A percentile compares a stretch with the other conserved stretches of the same genome.
Conservation (phyloP, 345 rosid genomes). For the Citrus glauca region DNA sequence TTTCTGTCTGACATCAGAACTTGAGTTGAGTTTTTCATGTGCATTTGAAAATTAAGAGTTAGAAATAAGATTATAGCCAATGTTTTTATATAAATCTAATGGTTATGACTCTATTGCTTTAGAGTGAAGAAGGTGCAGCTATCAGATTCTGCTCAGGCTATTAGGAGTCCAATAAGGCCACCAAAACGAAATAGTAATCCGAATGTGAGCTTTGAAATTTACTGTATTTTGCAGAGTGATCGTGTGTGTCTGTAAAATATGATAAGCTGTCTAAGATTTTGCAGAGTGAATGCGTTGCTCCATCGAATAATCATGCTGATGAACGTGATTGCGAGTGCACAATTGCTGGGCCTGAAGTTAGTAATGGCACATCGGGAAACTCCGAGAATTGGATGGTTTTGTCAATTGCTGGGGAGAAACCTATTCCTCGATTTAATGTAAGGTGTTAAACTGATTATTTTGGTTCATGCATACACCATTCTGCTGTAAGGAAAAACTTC, state of each 20-base stretch:
- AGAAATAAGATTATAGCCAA: neutral
- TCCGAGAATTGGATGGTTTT: constrained; percentile 86
- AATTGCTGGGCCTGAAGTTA: constrained; percentile 39
- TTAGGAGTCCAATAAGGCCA: constrained; percentile 72
- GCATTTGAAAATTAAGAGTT: neutral
- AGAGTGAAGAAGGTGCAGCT: constrained; percentile 98
- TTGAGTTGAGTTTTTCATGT: neutral
- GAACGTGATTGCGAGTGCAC: constrained; percentile 50
- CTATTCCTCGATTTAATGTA: constrained; percentile 82
- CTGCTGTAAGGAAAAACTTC: constrained; percentile 8
- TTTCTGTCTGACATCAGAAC: neutral
- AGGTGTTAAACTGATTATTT: neutral
- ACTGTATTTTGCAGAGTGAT: neutral
- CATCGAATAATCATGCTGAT: constrained; percentile 45
- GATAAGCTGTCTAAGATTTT: constrained; percentile 9
- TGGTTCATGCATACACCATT: neutral
- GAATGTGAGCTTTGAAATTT: constrained; percentile 35
- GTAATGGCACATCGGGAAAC: constrained; percentile 35
- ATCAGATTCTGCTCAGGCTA: constrained; percentile 67
- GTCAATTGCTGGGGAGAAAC: constrained; percentile 75
- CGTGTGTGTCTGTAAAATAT: neutral
- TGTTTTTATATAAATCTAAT: neutral
- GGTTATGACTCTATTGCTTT: constrained; percentile 6
- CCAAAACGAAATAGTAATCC: constrained; percentile 49
- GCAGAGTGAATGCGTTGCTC: constrained; percentile 49